phyloP scores from a whole-genome alignment of 148 eudicot genomes.

The Fagopyrum esculentum region DNA sequence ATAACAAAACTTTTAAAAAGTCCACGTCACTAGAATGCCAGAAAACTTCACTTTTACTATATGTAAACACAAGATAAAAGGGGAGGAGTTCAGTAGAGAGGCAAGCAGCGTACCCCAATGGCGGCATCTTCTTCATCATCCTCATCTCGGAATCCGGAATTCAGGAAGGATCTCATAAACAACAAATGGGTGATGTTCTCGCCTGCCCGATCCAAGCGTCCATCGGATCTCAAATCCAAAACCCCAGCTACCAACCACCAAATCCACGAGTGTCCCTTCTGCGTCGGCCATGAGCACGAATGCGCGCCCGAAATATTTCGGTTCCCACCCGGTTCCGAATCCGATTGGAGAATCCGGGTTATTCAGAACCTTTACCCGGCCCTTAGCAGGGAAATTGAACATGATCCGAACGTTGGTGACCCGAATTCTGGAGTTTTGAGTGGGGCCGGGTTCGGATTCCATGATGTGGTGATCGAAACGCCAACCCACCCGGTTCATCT shows the following conservation, averaged over 20 bases:
- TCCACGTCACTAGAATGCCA: no score
- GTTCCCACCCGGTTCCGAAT: conserved; percentile 31
- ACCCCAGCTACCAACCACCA: conserved; percentile 39
- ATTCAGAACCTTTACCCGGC: conserved; percentile 90
- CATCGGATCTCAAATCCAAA: conserved; percentile 88
- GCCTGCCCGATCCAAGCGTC: conserved; percentile 83
- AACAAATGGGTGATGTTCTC: conserved; percentile 77
- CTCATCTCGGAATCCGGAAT: conserved; percentile 40
- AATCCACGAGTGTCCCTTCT: conserved; percentile 65
- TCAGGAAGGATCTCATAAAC: conserved; percentile 59
- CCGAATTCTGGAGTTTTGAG: conserved; percentile 22
- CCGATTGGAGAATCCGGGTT: conserved; percentile 63
- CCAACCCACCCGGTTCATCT: conserved; percentile 66
- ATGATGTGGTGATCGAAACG: conserved; percentile 85
- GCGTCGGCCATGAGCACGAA: conserved; percentile 73
- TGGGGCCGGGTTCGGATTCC: conserved; percentile 81
- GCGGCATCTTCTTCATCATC: conserved; percentile 12
- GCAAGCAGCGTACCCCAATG: neutral
- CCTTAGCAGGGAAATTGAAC: conserved; percentile 47
- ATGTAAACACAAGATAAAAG: neutral
- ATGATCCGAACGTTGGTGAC: conserved; percentile 10
- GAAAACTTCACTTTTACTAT: no score
- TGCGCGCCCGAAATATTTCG: conserved; percentile 98
- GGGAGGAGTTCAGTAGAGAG: neutral
- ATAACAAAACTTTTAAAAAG: no score